Base-by-base conservation (phyloP, 179 eudicot species). In the Nepenthes alata region DNA sequence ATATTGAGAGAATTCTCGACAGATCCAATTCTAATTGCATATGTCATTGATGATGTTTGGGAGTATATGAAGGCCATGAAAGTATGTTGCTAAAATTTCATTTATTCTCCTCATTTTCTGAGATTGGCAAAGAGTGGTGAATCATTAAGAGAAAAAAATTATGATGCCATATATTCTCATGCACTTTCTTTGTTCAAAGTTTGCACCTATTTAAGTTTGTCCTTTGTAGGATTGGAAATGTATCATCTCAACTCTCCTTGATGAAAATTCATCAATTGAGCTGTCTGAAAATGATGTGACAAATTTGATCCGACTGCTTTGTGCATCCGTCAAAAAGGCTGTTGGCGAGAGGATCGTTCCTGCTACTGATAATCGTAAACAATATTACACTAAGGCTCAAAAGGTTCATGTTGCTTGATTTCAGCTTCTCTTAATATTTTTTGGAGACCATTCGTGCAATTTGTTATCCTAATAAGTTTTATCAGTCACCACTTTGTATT, bases 31-130 rank as follows among this genome's bases (percentile, higher is more conserved):
- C 72, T 93, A 51, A 83, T 82, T 76, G 80, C 82, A 48, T 93
- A 93, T 67, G 98, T 93, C 72, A 85, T 93, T 62, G 98, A 93
- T 74, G 98, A 93, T 75, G 87, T 89, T 8, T 93, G 98, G 98
- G 97, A 93, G 70, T 89, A 80, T 79, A 93, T 93, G 97, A 80
- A 74, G 65, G 98, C 98, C 64, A 93, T 93, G 97, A 93, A 82
- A 72, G 98, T 87, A 82, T 64, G 85, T 68, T 57, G 34, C 61
- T 35, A 41, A 52, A 52, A 52, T 48, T 37, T 52, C 13, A 37
- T 53, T 25, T 35, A 35, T 16, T 37, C 37, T 34, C 45, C 5
- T 7, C 45, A 41, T 4, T 41, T 4, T 41, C 45, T 4, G 45
- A 4, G 0, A 7, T 41, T 41, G 6, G 8, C 45, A 41, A 41